These are phyloP conservation scores for Populus pruinosa DNA, from an alignment of 345 rosid species.

Conservation along the genomic window DNA sequence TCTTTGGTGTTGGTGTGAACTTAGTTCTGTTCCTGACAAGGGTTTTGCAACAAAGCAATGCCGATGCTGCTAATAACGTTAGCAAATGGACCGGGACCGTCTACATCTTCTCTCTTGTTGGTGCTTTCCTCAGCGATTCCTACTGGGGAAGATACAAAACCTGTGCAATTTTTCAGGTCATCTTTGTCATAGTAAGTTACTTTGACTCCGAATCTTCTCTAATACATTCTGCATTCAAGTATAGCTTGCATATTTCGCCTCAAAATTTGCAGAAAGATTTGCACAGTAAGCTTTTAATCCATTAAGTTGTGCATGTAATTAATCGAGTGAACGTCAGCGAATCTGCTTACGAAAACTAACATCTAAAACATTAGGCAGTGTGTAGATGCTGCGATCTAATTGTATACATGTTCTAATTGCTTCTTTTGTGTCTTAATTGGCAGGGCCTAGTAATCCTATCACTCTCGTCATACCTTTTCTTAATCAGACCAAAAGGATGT, in stretches of 20 bases:
- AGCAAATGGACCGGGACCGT: constrained; percentile 99
- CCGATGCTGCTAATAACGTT: constrained; percentile 93
- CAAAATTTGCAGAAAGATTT: not conserved
- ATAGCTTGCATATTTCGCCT: not conserved
- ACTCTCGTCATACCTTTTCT: constrained; percentile 66
- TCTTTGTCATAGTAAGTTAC: constrained; percentile 80
- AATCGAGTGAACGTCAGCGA: too few relatives aligned
- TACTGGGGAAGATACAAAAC: constrained; percentile 99
- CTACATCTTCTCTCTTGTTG: constrained; percentile 93
- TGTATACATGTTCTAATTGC: not conserved
- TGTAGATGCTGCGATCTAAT: not conserved
- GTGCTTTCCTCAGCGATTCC: constrained; percentile 95
- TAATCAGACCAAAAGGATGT: constrained; percentile 79
- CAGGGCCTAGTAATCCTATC: constrained; percentile 83
- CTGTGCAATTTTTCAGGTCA: constrained; percentile 89
- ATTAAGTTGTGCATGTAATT: too few relatives aligned
- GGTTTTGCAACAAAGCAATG: constrained; percentile 85
- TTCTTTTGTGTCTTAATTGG: not conserved
- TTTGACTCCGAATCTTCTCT: not conserved
- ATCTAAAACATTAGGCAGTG: not conserved
- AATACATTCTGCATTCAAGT: not conserved
- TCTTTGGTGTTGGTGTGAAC: constrained; percentile 98
- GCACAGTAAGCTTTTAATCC: not conserved
- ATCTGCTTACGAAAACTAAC: too few relatives aligned
- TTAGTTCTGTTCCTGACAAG: constrained; percentile 93